Base-by-base conservation (phyloP, 2,329 filamentous ascomycete species). In the Monilinia aucupariae region DNA sequence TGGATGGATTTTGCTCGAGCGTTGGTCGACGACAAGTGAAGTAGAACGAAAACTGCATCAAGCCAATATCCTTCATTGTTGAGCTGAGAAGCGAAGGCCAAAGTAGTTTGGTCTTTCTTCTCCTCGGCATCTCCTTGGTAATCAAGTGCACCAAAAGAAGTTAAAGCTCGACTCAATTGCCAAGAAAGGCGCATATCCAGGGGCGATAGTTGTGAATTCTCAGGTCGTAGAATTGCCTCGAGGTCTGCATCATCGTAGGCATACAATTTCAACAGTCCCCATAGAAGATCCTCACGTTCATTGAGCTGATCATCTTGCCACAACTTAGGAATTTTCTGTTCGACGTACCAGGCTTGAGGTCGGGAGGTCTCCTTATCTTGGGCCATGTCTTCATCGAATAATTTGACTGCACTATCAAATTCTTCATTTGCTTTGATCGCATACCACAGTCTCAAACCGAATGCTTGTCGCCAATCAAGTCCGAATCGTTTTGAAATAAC, bases 391-490 rank as follows among this genome's bases (percentile, higher is more conserved):
- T 86, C 79, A 65, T 85, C 80, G 75, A 92, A 99, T 34, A 83
- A 82, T 50, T 80, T 76, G 5, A 99, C 87, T 3, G 92, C 92
- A 52, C 81, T 79, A 56, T 87, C 84, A 50, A 97, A 81, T 43
- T 85, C 82, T 51, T 92, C 88, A 47, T 86, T 81, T 41, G 83
- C 79, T 2, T 84, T 81, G 48, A 86, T 89, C 51, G 87, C 87
- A 74, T 96, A 99, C 90, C 92, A 97, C 1, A 99, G 80, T 50
- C 92, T 86, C 56, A 99, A 81, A 13, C 91, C 93, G 75, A 99
- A 96, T 0, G 92, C 88, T 72, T 96, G 92, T 74, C 91, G 87
- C 94, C 94, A 99, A 74, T 96, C 90, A 43, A 99, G 80, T 5
- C 85, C 85, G 73, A 97, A 99, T 53, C 87, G 87, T 70, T 89